Conservation (phyloP, 495 filamentous ascomycete species). For the Xylaria flabelliformis region DNA sequence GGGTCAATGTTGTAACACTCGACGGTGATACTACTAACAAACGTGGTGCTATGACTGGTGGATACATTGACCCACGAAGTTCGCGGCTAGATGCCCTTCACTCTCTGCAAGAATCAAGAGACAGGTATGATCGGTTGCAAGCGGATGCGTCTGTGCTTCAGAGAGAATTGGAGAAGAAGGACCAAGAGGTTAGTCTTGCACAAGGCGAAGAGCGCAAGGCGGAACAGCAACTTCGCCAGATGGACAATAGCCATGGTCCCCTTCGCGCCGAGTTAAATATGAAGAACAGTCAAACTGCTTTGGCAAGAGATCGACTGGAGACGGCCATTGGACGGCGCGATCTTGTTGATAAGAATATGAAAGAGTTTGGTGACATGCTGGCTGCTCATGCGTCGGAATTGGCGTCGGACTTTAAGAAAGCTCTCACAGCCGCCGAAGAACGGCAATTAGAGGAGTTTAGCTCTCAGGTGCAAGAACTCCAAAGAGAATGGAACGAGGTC, state of each 20-base stretch:
- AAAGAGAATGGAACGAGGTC: slow-evolving; percentile 74
- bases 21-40: slow-evolving; percentile 94
- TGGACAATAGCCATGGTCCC: slow-evolving; percentile 84
- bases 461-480: slow-evolving; percentile 70
- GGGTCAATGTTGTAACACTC: slow-evolving; percentile 89
- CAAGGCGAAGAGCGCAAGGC: slow-evolving; percentile 82
- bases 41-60: slow-evolving; percentile 91
- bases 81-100: slow-evolving; percentile 86
- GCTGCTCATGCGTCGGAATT: slow-evolving; percentile 78
- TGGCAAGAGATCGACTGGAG: slow-evolving; percentile 75
- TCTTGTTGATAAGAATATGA: slow-evolving; percentile 78
- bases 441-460: slow-evolving; percentile 74
- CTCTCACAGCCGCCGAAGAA: slow-evolving; percentile 83
- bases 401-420: slow-evolving; percentile 88
- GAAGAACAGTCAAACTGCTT: slow-evolving; percentile 74
- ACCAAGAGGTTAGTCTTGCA: slow-evolving; percentile 85
- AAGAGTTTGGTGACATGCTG: slow-evolving; percentile 75
- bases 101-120: slow-evolving; percentile 74
- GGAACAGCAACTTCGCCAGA: slow-evolving; percentile 76
- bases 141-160: slow-evolving; percentile 48
- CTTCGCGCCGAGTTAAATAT: slow-evolving; percentile 73
- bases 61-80: slow-evolving; percentile 81
- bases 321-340: slow-evolving; percentile 68
- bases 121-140: slow-evolving; percentile 71
- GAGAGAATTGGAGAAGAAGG: slow-evolving; percentile 72